These are phyloP conservation scores for Neostapfia colusana DNA, from an alignment of 176 grass and related monocot species.

Conservation along the genomic window DNA sequence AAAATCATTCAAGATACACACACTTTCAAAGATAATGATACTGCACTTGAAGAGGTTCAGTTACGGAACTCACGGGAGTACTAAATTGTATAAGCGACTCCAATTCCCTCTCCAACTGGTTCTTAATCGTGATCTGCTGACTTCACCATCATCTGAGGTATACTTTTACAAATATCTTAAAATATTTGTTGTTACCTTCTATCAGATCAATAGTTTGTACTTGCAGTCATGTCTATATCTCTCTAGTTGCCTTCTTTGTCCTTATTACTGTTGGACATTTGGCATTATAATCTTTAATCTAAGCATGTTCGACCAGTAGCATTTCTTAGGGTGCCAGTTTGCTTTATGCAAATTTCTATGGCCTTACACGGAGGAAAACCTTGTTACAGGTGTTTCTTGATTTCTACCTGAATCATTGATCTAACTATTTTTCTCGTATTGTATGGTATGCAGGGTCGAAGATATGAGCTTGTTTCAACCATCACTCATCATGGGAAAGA, in stretches of 20 bases:
- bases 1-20: slow-evolving; percentile 78
- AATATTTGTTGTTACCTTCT: slow-evolving; percentile 17
- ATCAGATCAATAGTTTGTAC: background rate
- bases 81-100: slow-evolving; percentile 74
- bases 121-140: slow-evolving; percentile 70
- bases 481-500: slow-evolving; percentile 82
- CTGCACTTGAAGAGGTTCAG: slow-evolving; percentile 94
- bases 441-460: slow-evolving; percentile 61
- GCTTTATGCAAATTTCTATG: background rate
- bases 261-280: background rate
- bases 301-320: background rate
- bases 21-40: slow-evolving; percentile 83
- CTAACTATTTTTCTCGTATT: background rate
- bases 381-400: background rate
- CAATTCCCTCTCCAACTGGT: slow-evolving; percentile 62
- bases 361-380: background rate
- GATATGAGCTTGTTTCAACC: slow-evolving; percentile 83
- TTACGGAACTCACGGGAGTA: slow-evolving; percentile 72
- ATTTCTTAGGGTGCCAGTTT: background rate
- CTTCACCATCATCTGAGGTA: slow-evolving; percentile 57
- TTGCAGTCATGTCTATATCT: slow-evolving; percentile 9
- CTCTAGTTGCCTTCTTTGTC: background rate
- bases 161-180: background rate
- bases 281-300: slow-evolving; percentile 26
- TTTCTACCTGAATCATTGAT: background rate